Percentiles rank a stretch among this genome's conserved stretches.
Conservation (phyloP, 352 stramenopile genomes). For the Globisporangium lucens region DNA sequence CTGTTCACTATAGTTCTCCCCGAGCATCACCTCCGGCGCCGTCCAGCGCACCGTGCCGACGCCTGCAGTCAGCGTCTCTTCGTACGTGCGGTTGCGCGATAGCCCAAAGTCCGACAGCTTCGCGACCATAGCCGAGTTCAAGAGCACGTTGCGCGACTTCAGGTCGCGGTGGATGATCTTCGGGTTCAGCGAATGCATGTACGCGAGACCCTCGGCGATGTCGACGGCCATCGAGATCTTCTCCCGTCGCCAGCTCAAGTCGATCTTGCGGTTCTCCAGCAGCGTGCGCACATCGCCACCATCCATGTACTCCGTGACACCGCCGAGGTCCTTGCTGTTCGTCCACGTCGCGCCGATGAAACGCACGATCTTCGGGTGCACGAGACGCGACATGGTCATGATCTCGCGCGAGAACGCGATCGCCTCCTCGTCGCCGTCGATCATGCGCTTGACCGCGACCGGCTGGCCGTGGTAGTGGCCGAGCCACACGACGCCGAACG, state of each 20-base stretch:
- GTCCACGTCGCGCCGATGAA: constrained; percentile 88
- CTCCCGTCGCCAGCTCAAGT: constrained; percentile 75
- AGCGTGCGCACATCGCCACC: constrained; percentile 80
- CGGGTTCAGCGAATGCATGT: constrained; percentile 81
- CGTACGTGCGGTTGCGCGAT: constrained; percentile 80
- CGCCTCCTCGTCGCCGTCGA: constrained; percentile 73
- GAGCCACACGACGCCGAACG: constrained; percentile 82
- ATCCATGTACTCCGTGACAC: constrained; percentile 87
- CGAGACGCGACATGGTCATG: constrained; percentile 77
- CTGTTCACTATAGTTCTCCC: constrained; percentile 85
- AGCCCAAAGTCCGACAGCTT: constrained; percentile 87
- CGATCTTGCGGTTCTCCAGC: constrained; percentile 77
- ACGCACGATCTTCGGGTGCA: constrained; percentile 80
- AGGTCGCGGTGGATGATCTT: constrained; percentile 85
- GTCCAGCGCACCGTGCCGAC: constrained; percentile 86
- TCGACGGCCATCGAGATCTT: constrained; percentile 87
- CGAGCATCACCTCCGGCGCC: constrained; percentile 85
- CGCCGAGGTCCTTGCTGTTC: constrained; percentile 67
- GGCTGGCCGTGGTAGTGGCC: constrained; percentile 85
- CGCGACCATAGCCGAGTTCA: constrained; percentile 74
- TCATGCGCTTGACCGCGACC: constrained; percentile 86
- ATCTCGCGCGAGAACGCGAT: constrained; percentile 81
- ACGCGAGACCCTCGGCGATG: constrained; percentile 73
- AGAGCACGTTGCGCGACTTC: constrained; percentile 81
- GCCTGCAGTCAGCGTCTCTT: constrained; percentile 79